A percentile compares a stretch with the other conserved stretches of the same genome.
Evolutionary conservation across 768 basidiomycete species (phyloP).

Genomic region (Gelatoporia subvermispora): DNA sequence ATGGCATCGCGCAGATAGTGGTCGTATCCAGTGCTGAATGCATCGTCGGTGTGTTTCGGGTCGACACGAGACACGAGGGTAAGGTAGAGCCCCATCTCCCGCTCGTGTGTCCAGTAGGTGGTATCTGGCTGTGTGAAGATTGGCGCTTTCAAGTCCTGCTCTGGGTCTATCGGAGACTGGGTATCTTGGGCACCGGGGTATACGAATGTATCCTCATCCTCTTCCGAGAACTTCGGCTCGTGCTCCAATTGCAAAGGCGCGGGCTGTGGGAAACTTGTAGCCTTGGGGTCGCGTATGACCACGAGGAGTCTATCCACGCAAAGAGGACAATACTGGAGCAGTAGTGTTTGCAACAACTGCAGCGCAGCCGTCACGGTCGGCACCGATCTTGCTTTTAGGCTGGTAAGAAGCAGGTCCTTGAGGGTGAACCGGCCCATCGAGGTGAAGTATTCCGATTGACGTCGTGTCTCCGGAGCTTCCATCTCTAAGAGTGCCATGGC

Average conservation of each 20-base stretch:
- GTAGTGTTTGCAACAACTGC: conserved; percentile 73
- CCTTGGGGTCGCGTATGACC: conserved; percentile 61
- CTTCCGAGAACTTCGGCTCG: conserved; percentile 24
- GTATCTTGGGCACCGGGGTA: conserved; percentile 39
- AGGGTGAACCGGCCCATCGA: conserved; percentile 87
- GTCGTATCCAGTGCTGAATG: conserved; percentile 82
- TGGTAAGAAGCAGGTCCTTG: conserved; percentile 81
- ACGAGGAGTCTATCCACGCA: conserved; percentile 66
- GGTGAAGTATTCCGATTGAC: conserved; percentile 78
- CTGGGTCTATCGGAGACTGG: not conserved
- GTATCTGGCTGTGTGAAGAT: conserved; percentile 59
- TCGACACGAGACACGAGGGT: conserved; percentile 75
- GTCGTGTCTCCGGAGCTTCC: conserved; percentile 69
- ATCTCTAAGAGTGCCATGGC: conserved; percentile 89
- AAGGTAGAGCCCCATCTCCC: conserved; percentile 79
- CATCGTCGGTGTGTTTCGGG: conserved; percentile 60
- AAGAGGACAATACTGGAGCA: conserved; percentile 61
- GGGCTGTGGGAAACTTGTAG: conserved; percentile 72
- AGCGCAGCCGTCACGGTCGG: conserved; percentile 71
- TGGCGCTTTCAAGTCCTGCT: not conserved
- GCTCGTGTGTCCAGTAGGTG: conserved; percentile 76
- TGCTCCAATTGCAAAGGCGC: conserved; percentile 18
- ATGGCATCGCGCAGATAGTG: conserved; percentile 80
- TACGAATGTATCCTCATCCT: conserved; percentile 46
- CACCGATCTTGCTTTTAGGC: conserved; percentile 63